Evolutionary conservation across 2,329 filamentous ascomycete species (phyloP).

Genomic region (Pleurostoma richardsiae): DNA sequence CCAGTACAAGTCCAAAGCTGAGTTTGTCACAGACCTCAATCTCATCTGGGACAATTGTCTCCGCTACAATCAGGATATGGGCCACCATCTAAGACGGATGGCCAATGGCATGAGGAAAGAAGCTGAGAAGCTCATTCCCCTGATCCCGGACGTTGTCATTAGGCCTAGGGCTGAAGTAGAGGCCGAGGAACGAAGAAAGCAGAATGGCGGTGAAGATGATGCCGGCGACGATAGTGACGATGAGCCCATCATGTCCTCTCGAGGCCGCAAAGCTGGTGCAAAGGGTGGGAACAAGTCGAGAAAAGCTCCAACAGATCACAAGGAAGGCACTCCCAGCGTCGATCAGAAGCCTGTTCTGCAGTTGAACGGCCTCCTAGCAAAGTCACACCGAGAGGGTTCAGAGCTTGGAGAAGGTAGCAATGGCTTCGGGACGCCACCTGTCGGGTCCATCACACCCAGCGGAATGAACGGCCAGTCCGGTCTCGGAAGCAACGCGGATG

Average conservation of each 20-base stretch:
- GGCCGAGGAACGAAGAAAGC: constrained; percentile 76
- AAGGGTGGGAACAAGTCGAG: constrained; percentile 74
- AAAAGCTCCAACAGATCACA: constrained; percentile 66
- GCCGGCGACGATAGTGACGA: constrained; percentile 90
- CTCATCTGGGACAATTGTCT: constrained; percentile 97
- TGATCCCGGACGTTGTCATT: constrained; percentile 91
- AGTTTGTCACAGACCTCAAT: constrained; percentile 90
- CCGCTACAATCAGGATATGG: constrained; percentile 87
- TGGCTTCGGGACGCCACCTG: constrained; percentile 78
- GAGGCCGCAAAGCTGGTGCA: constrained; percentile 81
- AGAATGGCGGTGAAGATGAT: constrained; percentile 79
- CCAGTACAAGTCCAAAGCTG: constrained; percentile 81
- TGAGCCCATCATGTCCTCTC: constrained; percentile 96
- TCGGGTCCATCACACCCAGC: constrained; percentile 67
- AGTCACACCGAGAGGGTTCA: constrained; percentile 62
- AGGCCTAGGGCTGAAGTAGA: constrained; percentile 92
- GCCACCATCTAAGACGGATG: constrained; percentile 84
- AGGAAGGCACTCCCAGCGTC: constrained; percentile 72
- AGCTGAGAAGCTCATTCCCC: constrained; percentile 89
- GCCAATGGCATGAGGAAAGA: constrained; percentile 96
- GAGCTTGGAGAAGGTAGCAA: constrained; percentile 77
- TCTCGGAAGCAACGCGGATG: constrained; percentile 70
- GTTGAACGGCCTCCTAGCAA: constrained; percentile 58
- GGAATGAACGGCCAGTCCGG: constrained; percentile 63
- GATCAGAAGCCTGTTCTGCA: constrained; percentile 72